A percentile compares a stretch with the other conserved stretches of the same genome.
Conservation (phyloP, 2,329 filamentous ascomycete genomes). For the Ophiosphaerella korrae region DNA sequence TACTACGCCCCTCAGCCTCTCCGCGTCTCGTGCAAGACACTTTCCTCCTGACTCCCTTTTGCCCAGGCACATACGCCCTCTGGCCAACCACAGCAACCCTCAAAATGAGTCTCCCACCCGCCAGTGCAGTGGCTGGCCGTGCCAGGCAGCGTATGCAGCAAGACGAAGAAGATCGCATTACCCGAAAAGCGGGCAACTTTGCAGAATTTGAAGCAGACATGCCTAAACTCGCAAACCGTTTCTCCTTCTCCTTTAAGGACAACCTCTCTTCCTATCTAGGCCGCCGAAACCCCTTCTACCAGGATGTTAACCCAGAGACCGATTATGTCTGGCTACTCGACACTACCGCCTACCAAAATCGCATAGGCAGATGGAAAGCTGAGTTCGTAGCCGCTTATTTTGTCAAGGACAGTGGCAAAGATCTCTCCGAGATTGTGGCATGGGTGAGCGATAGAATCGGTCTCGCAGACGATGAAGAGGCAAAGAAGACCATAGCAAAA, state of each 20-base stretch:
- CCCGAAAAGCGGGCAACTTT: constrained; percentile 36
- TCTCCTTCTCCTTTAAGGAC: constrained; percentile 46
- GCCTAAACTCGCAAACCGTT: constrained; percentile 40
- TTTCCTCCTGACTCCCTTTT: constrained; percentile 39
- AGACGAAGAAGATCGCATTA: constrained; percentile 40
- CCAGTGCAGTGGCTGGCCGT: constrained; percentile 33
- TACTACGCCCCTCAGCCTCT: constrained; percentile 22
- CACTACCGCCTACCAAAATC: constrained; percentile 76
- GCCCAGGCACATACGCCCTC: constrained; percentile 24
- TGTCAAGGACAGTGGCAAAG: constrained; percentile 69
- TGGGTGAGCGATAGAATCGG: constrained; percentile 72
- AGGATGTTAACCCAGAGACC: constrained; percentile 60
- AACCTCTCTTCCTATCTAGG: constrained; percentile 48
- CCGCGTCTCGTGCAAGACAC: constrained; percentile 41
- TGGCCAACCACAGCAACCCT: constrained; percentile 11
- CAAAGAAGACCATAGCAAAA: constrained; percentile 65
- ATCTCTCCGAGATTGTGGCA: constrained; percentile 71
- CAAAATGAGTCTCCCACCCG: constrained; percentile 37
- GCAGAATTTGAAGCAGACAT: constrained; percentile 44
- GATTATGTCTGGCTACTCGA: constrained; percentile 89
- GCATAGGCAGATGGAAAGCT: constrained; percentile 68
- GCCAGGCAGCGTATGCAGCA: constrained; percentile 38
- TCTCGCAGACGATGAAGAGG: constrained; percentile 57
- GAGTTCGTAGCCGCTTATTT: constrained; percentile 87
- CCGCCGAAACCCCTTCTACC: constrained; percentile 44